Evolutionary conservation across 140 eudicot species (phyloP), one percentile per base, ranked within the genome.

Genomic region (Cichorium intybus): DNA sequence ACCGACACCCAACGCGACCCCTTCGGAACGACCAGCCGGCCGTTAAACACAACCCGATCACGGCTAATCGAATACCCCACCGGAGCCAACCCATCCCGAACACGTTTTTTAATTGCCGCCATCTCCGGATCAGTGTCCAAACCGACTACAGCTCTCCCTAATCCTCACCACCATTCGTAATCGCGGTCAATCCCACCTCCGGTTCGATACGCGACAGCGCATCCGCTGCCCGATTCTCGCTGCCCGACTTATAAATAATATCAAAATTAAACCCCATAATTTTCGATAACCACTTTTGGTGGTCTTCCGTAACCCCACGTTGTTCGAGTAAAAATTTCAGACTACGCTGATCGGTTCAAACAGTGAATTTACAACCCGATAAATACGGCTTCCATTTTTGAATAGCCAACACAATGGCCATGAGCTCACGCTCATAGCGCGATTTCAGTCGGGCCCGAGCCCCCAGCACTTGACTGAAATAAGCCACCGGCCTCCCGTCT

Each of bases 251-350:
- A n/a, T 68, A 56, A 1, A 37, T 17, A 11, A 68, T 56, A 10
- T 29, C n/a, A 18, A 27, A 68, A 6, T 55, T 28, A 39, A 2
- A 55, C 10, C 65, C 56, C 6, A 68, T 0, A 0, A 68, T 24
- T 5, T 56, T 56, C 7, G 22, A 24, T 10, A 68, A 15, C 65
- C 65, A 68, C 24, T 21, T 53, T n/a, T 68, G 66, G 15, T 68
- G 74, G 39, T 33, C 39, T 8, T 33, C 39, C 4, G 39, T 33
- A 4, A 33, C 8, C 5, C 6, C 3, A 3, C 22, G 23, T 22
- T 22, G 22, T 20, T 15, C 22, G 24, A 51, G 22, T 18, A 7
- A n/a, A 1, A 16, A 17, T 24, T 21, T 17, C 0, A 49, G 23
- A 7, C 23, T n/a, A 0, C 18, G 23, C 1, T 49, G 56, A 49